phyloP scores from a whole-genome alignment of 1,284 basidiomycete species.

The Leccinum insolens region DNA sequence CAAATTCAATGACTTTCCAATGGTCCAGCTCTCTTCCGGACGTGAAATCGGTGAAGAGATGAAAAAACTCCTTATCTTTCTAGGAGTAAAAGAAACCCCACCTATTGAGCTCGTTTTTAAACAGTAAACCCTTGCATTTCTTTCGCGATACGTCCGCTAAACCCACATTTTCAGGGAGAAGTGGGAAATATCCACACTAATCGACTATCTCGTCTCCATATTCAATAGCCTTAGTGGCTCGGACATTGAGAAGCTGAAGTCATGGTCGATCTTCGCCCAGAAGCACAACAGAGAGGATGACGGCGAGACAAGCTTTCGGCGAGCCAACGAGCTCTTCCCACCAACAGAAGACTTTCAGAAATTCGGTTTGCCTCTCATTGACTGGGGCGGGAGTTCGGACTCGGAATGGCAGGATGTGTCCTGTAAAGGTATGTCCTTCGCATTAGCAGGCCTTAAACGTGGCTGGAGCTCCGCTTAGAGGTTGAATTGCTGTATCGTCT shows the following conservation, averaged over 20 bases:
- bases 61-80: constrained; percentile 70
- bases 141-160: background rate
- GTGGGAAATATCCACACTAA: constrained; percentile 72
- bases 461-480: background rate
- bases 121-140: too few species aligned
- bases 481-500: constrained; percentile 66
- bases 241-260: constrained; percentile 41
- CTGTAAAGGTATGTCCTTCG: background rate
- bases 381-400: constrained; percentile 68
- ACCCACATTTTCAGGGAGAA: constrained; percentile 57
- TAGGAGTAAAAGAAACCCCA: constrained; percentile 81
- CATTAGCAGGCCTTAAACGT: constrained; percentile 3
- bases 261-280: constrained; percentile 72
- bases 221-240: constrained; percentile 45
- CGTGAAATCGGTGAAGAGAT: constrained; percentile 36
- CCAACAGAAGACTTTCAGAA: constrained; percentile 73
- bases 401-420: constrained; percentile 62
- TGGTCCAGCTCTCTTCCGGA: constrained; percentile 72
- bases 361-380: constrained; percentile 79
- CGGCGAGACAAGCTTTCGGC: constrained; percentile 39
- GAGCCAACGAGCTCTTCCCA: constrained; percentile 79
- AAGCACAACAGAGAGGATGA: background rate
- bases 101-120: too few species aligned
- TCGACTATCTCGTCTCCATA: constrained; percentile 78
- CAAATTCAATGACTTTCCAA: constrained; percentile 66